Base-by-base conservation (phyloP, 169 alveolate genomes). In the Plasmodium berghei region DNA sequence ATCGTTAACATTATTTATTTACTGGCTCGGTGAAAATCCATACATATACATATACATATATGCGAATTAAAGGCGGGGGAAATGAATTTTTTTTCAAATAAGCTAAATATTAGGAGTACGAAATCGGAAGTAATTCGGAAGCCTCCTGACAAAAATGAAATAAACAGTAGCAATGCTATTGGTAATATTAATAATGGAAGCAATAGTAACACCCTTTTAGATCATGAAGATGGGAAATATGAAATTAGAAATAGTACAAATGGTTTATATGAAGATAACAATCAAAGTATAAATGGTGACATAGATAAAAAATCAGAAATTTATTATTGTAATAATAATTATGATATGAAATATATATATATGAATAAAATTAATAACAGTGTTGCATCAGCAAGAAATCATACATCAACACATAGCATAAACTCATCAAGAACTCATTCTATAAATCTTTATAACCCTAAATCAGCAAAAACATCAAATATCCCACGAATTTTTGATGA, bases 61-160 rank as follows among this genome's bases (percentile, higher is more conserved):
- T 67, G 62, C 56, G 14, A 26, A 67, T 34, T 22, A 67, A 18
- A 40, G 54, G 74, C 61, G 1, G 16, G 74, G 74, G 55, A 24
- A 24, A 80, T 80, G 89, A 80, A 80, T 80, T 80, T 80, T 28
- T 64, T 63, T 63, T 62, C 83, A 18, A 63, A 22, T 58, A 80
- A 80, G 54, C 59, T 24, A 16, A 80, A 80, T 34, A 54, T 80
- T 54, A 77, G 89, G 59, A 80, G 89, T 56, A 80, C 89, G 1
- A 80, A 80, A 52, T 80, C 89, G 64, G 89, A 80, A 80, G 89
- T 80, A 14, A 64, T 80, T 42, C 70, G 28, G 14, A 80, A 80
- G 9, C 24, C 48, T 22, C 62, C 42, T 24, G 49, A 24, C 52
- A 54, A 52, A 9, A 46, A 20, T 9, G 22, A 46, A n/a, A 45